Conservation (phyloP, 768 basidiomycete species). For the Leucocoprinus birnbaumii region DNA sequence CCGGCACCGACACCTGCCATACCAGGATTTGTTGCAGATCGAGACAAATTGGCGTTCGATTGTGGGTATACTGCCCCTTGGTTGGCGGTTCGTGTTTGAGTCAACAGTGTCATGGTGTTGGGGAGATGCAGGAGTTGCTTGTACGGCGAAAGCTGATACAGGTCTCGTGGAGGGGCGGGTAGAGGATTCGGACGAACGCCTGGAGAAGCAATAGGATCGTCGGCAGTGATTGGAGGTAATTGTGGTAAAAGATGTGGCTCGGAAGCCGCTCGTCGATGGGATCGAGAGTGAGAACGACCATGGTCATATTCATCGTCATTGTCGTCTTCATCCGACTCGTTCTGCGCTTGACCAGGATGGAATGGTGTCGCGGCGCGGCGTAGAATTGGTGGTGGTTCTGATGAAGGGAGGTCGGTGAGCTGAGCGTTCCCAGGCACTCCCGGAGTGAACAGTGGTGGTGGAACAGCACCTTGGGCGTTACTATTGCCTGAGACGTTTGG, state of each 20-base stretch:
- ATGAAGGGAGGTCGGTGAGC: conserved; percentile 11
- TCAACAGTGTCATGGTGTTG: conserved; percentile 34
- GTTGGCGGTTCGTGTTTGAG: conserved; percentile 7
- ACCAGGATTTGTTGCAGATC: conserved; percentile 7
- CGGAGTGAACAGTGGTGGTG: conserved; percentile 16
- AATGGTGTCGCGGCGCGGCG: conserved; percentile 28
- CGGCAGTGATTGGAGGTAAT: conserved; percentile 15
- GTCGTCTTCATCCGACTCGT: conserved; percentile 19
- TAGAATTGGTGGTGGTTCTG: conserved; percentile 3
- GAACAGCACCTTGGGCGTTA: conserved; percentile 11
- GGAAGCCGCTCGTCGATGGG: neutral
- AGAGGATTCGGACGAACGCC: conserved; percentile 49
- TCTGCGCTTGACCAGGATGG: conserved; percentile 15
- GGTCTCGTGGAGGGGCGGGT: conserved; percentile 56
- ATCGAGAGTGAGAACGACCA: neutral
- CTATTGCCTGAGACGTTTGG: neutral
- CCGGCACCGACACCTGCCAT: conserved; percentile 13
- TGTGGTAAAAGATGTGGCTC: conserved; percentile 9
- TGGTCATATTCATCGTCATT: conserved; percentile 13
- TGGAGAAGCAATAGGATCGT: conserved; percentile 19
- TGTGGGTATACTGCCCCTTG: neutral
- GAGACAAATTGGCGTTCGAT: neutral
- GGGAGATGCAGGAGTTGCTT: conserved; percentile 52
- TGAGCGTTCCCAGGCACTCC: conserved; percentile 3
- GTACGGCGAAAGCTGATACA: conserved; percentile 60